phyloP scores from a whole-genome alignment of 768 basidiomycete species.

The Russula olivacea region DNA sequence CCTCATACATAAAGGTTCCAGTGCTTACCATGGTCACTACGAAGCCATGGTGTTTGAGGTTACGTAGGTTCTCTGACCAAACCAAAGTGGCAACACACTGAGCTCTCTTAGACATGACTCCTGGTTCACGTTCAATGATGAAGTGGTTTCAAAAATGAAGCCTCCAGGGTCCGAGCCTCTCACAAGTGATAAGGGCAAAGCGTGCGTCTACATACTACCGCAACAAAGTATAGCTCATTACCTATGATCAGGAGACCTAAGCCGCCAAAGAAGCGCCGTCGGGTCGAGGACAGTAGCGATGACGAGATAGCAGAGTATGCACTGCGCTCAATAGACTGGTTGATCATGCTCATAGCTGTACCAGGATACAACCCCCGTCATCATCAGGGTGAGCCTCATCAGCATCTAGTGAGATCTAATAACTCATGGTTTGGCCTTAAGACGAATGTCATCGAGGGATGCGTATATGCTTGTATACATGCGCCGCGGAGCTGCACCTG shows the following conservation, averaged over 20 bases:
- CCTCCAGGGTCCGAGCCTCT: conserved; percentile 41
- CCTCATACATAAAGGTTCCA: conserved; percentile 83
- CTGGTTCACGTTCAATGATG: conserved; percentile 95
- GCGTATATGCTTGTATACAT: conserved; percentile 95
- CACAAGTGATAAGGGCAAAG: conserved; percentile 30
- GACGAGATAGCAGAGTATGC: conserved; percentile 32
- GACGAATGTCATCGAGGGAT: conserved; percentile 65
- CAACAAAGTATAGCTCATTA: not conserved
- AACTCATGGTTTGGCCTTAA: not conserved
- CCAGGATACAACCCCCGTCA: conserved; percentile 16
- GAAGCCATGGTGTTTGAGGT: conserved; percentile 78
- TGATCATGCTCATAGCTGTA: not conserved
- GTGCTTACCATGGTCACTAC: conserved; percentile 89
- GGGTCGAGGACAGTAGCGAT: conserved; percentile 52
- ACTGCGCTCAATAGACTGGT: not conserved
- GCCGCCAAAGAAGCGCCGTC: conserved; percentile 42
- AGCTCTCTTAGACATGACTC: conserved; percentile 44
- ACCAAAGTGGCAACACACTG: not conserved
- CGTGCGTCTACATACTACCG: conserved; percentile 8
- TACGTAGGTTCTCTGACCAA: conserved; percentile 41
- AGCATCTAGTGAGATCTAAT: not conserved
- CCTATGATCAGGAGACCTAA: conserved; percentile 16
- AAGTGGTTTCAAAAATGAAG: conserved; percentile 62
- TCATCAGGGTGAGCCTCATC: conserved; percentile 8
- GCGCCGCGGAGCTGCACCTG: conserved; percentile 29